Evolutionary conservation across 2,329 filamentous ascomycete genomes (phyloP), one percentile per base, ranked within the genome.

Genomic region (Penicillium sp.): DNA sequence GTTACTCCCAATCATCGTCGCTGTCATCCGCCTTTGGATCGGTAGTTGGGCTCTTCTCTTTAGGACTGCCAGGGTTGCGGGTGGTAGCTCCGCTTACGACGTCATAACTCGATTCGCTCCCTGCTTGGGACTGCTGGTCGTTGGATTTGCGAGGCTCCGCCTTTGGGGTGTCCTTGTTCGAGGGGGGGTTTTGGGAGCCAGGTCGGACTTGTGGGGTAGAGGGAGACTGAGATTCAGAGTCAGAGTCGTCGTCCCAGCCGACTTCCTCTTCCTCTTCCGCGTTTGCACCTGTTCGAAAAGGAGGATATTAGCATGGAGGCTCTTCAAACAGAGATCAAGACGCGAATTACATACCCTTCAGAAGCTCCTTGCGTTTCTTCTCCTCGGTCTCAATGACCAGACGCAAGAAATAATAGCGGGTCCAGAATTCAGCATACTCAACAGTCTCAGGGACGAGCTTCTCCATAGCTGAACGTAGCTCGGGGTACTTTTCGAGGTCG

Each of bases 101-200:
- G 71, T 99, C 94, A 72, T 99, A 99, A 77, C 92, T 96, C 16
- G 91, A 91, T 66, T 99, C 94, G 71, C 93, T 97, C 67, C 94
- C 94, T 7, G 92, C 87, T 63, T 94, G 90, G 23, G 90, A 95
- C 71, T 93, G 92, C 71, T 92, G 89, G 68, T 96, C 92, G 67
- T 95, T 89, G 23, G 92, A 95, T 34, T 79, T 77, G 50, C 90
- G 87, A 16, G 86, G 78, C 64, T 89, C 85, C 23, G 87, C 81
- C 73, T 91, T 91, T 44, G 85, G 77, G 67, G 73, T 60, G 71
- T 79, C 70, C 31, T 74, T 69, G 61, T 44, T 68, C 63, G 62
- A 39, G n/a, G 55, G 51, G 13, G 54, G 50, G 65, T 59, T 64
- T 42, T 63, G 53, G 71, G 73, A 58, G 66, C 71, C 48, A 76